phyloP scores from a whole-genome alignment of 352 stramenopile species.

The Pythium aquatile region DNA sequence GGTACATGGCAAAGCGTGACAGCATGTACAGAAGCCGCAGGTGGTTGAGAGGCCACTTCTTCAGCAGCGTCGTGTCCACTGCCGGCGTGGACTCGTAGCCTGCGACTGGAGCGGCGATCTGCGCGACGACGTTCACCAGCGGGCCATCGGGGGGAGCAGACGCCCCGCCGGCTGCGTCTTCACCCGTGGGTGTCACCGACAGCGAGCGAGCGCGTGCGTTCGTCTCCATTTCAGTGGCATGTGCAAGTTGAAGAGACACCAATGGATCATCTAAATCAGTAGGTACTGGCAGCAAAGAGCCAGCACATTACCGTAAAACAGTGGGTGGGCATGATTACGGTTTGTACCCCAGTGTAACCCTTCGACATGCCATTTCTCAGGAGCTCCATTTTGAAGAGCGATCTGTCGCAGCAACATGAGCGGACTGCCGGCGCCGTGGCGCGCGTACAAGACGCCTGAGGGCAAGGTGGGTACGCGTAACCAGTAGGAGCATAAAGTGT shows the following conservation, averaged over 20 bases:
- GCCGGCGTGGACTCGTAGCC: conserved; percentile 4
- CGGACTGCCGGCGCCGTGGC: conserved; percentile 65
- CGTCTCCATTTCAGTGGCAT: too few species aligned
- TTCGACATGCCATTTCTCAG: conserved; percentile 1
- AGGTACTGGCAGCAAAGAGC: background rate
- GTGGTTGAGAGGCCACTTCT: conserved; percentile 86
- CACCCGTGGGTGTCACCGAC: background rate
- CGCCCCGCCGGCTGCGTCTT: background rate
- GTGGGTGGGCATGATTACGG: conserved; percentile 1
- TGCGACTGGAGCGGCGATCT: background rate
- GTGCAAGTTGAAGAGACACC: conserved; percentile 22
- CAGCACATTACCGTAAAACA: background rate
- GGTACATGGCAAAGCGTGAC: conserved; percentile 93
- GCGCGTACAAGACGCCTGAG: conserved; percentile 84
- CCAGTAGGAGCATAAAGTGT: background rate
- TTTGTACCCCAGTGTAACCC: background rate
- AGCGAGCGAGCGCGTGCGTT: conserved; percentile 10
- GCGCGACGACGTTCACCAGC: conserved; percentile 3
- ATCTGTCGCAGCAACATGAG: conserved; percentile 11
- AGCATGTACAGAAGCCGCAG: conserved; percentile 96
- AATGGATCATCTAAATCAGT: conserved; percentile 6
- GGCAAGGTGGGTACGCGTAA: conserved; percentile 59
- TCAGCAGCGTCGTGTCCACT: conserved; percentile 5
- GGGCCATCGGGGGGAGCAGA: background rate
- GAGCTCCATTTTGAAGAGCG: conserved; percentile 1